Evolutionary conservation across 441 rosid species (phyloP).

Genomic region (Raphanus hybrid): DNA sequence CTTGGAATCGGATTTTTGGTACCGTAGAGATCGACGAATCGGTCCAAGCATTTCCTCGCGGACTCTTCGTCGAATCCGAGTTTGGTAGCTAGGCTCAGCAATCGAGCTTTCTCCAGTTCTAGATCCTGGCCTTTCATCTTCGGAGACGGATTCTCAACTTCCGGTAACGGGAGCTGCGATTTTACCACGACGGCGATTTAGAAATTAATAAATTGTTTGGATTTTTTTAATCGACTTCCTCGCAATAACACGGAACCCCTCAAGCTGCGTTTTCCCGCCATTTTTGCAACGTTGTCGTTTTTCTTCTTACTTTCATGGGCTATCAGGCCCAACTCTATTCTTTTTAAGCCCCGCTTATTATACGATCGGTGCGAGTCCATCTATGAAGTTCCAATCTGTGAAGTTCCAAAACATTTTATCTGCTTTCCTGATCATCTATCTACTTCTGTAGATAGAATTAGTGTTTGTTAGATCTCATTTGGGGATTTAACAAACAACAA

Average conservation of each 20-base stretch:
- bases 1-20: constrained; percentile 17
- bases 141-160: neutral
- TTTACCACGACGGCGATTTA: constrained; percentile 8
- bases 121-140: constrained; percentile 53
- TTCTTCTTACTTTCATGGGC: neutral
- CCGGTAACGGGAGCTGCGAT: constrained; percentile 4
- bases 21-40: constrained; percentile 91
- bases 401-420: no score
- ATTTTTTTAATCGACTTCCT: constrained; percentile 26
- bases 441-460: no score
- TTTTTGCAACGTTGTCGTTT: constrained; percentile 10
- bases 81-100: constrained; percentile 73
- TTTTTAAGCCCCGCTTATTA: no score
- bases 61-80: constrained; percentile 80
- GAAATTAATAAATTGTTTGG: neutral
- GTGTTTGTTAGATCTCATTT: no score
- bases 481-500: no score
- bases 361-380: no score
- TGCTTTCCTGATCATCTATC: no score
- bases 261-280: constrained; percentile 33
- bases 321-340: constrained; percentile 11
- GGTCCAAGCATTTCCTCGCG: constrained; percentile 66
- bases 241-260: constrained; percentile 35
- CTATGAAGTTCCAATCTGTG: no score
- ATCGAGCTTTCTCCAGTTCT: constrained; percentile 75